A percentile compares a stretch with the other conserved stretches of the same genome.
These are phyloP conservation scores for Populus pruinosa DNA, from an alignment of 345 rosid species.

Conservation along the genomic window DNA sequence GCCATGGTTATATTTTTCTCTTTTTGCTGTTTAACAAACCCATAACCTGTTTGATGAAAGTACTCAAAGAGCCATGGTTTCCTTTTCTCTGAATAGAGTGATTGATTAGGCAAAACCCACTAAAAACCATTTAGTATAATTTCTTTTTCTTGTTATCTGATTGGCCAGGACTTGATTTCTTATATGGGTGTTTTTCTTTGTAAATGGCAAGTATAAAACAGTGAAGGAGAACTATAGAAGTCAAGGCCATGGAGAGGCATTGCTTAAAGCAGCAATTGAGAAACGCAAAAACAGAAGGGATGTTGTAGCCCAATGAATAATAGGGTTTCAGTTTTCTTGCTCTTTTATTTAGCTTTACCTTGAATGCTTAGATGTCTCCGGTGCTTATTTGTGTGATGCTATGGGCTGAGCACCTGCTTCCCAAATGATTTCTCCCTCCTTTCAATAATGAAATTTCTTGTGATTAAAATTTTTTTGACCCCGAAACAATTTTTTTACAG, in stretches of 20 bases:
- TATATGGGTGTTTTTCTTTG: no score
- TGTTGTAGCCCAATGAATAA: no score
- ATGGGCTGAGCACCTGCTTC: no score
- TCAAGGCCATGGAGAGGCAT: conserved; percentile 70
- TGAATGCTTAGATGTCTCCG: no score
- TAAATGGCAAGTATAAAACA: conserved; percentile 8
- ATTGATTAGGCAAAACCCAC: not conserved
- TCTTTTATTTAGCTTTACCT: no score
- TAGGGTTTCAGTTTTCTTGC: no score
- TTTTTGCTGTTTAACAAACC: not conserved
- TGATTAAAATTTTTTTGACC: no score
- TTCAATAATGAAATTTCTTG: no score
- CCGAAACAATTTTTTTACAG: no score
- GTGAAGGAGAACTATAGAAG: conserved; percentile 68
- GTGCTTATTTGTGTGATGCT: no score
- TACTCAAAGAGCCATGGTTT: conserved; percentile 7
- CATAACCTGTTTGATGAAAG: conserved; percentile 48
- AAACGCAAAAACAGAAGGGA: conserved; percentile 63
- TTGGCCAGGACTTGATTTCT: not conserved
- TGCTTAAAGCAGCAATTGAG: conserved; percentile 58
- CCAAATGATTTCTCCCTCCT: no score
- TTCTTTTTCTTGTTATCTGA: not conserved
- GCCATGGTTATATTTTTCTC: not conserved
- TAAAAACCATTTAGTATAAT: not conserved
- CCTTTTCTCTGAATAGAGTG: not conserved